Evolutionary conservation across 495 filamentous ascomycete species (phyloP), one percentile per base, ranked within the genome.

Genomic region (Haplographium delicatum): DNA sequence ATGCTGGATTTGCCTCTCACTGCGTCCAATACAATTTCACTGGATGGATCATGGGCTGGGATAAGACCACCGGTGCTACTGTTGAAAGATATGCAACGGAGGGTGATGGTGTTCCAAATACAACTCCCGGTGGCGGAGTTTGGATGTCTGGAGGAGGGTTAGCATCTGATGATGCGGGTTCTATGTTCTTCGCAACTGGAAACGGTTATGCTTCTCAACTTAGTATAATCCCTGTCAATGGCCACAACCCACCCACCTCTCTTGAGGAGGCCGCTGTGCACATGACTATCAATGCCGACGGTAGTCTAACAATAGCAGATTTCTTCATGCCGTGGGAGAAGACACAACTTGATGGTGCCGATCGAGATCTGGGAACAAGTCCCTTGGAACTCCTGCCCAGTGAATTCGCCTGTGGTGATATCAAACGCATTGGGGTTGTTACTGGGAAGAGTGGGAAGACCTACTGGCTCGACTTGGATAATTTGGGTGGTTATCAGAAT

Each of bases 401-500:
- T 15, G 54, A 61, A 11, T 75, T 76, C 56, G 63, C 61, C 24
- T 64, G 72, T 27, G 60, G 58, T 27, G 62, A 61, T 27, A 61
- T 70, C 23, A 57, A 57, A 25, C 62, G 67, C 3, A 68, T 74
- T 13, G 68, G 62, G 2, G 63, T 72, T n/a, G 60, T 66, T 3
- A 63, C 65, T 16, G 72, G 72, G 2, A 74, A 75, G 57, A 70
- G 67, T 24, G 71, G 65, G 5, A 74, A 75, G 58, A 68, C 63
- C 8, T 77, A 77, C 44, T 58, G 70, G 42, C 51, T 72, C 31
- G 70, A 77, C 51, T 58, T 65, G 11, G 63, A 74, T 52, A 68
- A 74, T 48, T 56, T 77, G 7, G 73, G 73, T n/a, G 73, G 72
- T n/a, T 77, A 70, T 47, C 68, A 73, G 44, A 65, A 68, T 30